Base-by-base conservation (phyloP, 2,329 filamentous ascomycete species). In the Clathrospora elynae region DNA sequence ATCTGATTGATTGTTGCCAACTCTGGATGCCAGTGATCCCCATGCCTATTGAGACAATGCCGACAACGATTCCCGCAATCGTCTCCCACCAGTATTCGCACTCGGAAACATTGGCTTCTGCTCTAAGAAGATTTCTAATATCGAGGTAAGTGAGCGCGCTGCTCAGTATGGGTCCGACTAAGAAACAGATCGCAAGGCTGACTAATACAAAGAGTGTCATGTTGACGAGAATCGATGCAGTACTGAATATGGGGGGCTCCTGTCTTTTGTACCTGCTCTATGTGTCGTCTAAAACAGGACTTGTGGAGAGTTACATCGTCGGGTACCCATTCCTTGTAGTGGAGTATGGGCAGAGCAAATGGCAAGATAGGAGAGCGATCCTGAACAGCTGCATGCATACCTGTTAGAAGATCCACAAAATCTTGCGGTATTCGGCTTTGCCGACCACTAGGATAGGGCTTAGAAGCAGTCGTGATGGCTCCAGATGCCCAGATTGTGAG, bases 171-270 rank as follows among this genome's bases (percentile, higher is more conserved):
- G 18, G 35, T 31, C 42, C 14, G 2, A 35, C 19, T 35, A 5
- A 26, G 31, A 45, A 45, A 23, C 26, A 45, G n/a, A 35, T 32
- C 9, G 25, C 35, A 40, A 45, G 35, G 32, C 25, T n/a, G 12
- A 45, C n/a, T 9, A 12, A 13, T 45, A 45, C n/a, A 14, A 35
- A 45, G 16, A 22, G 26, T 40, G 31, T 19, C 10, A 45, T 45
- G 2, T 22, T 45, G n/a, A 40, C 3, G 12, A 35, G 16, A 20
- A 26, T 35, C 17, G 4, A n/a, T 45, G 19, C 25, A 45, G 42
- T 40, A 29, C 20, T 16, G 5, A 40, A 45, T 26, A 45, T 39
- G n/a, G 30, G 42, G 42, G 42, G 35, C 40, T 40, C 18, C 5
- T 22, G 6, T 17, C 24, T 45, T 44, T 45, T 45, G 18, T 35